Percentiles rank a stretch among this genome's conserved stretches.
phyloP scores from a whole-genome alignment of 768 basidiomycete genomes.

The Boletus edulis region DNA sequence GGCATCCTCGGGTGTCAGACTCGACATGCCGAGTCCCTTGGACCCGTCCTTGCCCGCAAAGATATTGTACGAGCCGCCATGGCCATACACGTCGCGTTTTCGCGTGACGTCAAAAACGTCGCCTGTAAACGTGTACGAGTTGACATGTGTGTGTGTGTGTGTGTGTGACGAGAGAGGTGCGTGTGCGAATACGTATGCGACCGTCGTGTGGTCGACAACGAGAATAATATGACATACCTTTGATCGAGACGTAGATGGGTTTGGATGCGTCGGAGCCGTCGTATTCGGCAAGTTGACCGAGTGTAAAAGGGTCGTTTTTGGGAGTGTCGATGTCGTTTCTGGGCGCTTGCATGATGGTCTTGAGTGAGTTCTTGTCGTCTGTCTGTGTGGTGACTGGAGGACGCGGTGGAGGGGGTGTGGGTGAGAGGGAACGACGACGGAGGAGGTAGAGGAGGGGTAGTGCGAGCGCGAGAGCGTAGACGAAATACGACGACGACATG shows the following conservation, averaged over 20 bases:
- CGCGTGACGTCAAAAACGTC: conserved; percentile 86
- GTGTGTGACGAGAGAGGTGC: too few relatives aligned
- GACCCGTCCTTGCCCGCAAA: conserved; percentile 97
- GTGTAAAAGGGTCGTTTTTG: conserved; percentile 76
- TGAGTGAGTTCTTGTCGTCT: conserved; percentile 35
- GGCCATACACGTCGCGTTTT: conserved; percentile 88
- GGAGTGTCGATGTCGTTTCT: conserved; percentile 61
- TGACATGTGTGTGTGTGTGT: conserved; percentile 24
- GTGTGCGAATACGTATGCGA: too few relatives aligned
- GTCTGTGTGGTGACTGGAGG: conserved; percentile 12
- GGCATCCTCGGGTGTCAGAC: conserved; percentile 82
- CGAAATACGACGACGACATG: conserved; percentile 12
- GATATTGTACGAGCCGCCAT: conserved; percentile 71
- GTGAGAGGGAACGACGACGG: conserved; percentile 4
- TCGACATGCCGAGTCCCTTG: conserved; percentile 85
- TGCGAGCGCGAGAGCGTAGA: conserved; percentile 32
- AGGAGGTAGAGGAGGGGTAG: conserved; percentile 31
- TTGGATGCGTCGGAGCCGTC: conserved; percentile 64
- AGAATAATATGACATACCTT: conserved; percentile 47
- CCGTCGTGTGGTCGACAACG: too few relatives aligned
- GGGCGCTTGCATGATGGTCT: conserved; percentile 72
- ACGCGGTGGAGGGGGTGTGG: background rate
- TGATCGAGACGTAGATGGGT: conserved; percentile 92
- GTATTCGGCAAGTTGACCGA: conserved; percentile 61
- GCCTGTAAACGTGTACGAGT: conserved; percentile 26